A percentile compares a stretch with the other conserved stretches of the same genome.
Evolutionary conservation across 2,329 filamentous ascomycete species (phyloP).

Genomic region (Amylocarpus encephaloides): DNA sequence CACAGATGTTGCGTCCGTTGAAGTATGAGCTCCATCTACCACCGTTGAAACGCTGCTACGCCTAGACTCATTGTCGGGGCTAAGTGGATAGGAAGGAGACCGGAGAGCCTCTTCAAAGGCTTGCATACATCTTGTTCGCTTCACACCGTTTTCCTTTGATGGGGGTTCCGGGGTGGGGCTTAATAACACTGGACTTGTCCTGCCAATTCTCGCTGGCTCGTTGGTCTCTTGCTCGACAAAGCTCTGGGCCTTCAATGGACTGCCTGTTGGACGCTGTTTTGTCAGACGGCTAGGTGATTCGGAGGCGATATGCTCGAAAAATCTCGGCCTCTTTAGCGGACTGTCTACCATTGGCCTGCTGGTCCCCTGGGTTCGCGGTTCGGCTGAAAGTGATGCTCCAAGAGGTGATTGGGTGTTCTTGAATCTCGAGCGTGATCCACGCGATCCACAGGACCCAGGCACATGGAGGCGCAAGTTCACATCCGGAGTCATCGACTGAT

Average conservation of each 20-base stretch:
- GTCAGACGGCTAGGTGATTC: background rate
- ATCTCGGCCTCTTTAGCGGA: constrained; percentile 1
- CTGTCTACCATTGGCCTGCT: constrained; percentile 24
- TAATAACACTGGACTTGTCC: background rate
- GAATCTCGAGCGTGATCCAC: constrained; percentile 22
- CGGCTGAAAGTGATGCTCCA: constrained; percentile 20
- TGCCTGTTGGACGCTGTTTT: background rate
- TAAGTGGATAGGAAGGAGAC: constrained; percentile 11
- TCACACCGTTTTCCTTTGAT: constrained; percentile 10
- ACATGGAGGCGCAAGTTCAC: constrained; percentile 34
- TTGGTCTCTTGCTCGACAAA: too few species aligned
- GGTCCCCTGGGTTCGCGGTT: constrained; percentile 7
- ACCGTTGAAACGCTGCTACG: constrained; percentile 12
- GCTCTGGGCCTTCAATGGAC: too few species aligned
- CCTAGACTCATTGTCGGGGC: constrained; percentile 12
- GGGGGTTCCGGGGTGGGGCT: constrained; percentile 8
- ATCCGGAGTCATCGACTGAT: constrained; percentile 50
- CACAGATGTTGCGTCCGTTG: constrained; percentile 31
- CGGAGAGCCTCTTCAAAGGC: constrained; percentile 9
- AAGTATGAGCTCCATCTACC: constrained; percentile 17
- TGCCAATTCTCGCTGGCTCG: too few species aligned
- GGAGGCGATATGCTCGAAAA: background rate
- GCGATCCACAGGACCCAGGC: constrained; percentile 19
- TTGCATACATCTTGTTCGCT: constrained; percentile 14
- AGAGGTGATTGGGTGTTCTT: constrained; percentile 20